These are phyloP conservation scores for Alternaria conjuncta DNA, from an alignment of 2,329 filamentous ascomycete species.

Conservation along the genomic window DNA sequence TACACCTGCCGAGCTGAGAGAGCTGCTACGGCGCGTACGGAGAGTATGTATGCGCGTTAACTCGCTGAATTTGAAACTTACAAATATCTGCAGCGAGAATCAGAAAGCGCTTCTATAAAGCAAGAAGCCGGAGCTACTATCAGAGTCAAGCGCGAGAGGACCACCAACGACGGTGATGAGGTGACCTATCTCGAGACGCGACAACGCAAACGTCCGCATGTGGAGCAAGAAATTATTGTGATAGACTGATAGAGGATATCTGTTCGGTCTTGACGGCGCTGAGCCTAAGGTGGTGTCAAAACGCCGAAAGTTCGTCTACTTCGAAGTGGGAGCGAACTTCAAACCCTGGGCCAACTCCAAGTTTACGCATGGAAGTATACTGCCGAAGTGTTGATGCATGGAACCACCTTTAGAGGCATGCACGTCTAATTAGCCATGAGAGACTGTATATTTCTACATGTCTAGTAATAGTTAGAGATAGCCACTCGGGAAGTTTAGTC, in stretches of 20 bases:
- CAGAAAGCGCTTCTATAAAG: background rate
- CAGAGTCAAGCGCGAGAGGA: conserved; percentile 5
- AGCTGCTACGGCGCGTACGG: background rate
- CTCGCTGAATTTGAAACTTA: too few species aligned
- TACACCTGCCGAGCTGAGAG: conserved; percentile 3
- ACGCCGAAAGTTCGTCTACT: background rate
- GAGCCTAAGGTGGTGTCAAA: background rate
- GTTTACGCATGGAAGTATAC: background rate
- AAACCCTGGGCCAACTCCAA: background rate
- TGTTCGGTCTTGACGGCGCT: background rate
- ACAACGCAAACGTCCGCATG: conserved; percentile 7
- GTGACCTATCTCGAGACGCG: background rate
- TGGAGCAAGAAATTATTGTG: background rate
- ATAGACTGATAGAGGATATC: background rate
- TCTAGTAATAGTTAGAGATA: background rate
- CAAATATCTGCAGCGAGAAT: background rate
- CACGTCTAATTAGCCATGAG: background rate
- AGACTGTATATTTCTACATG: background rate
- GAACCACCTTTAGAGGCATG: background rate
- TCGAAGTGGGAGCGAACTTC: background rate
- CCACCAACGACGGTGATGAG: background rate
- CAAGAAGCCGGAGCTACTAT: background rate
- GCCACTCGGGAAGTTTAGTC: background rate
- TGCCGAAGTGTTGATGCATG: background rate
- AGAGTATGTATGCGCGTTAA: too few species aligned